phyloP scores from a whole-genome alignment of 1,284 basidiomycete species.

The Singerocomus inundabilis region DNA sequence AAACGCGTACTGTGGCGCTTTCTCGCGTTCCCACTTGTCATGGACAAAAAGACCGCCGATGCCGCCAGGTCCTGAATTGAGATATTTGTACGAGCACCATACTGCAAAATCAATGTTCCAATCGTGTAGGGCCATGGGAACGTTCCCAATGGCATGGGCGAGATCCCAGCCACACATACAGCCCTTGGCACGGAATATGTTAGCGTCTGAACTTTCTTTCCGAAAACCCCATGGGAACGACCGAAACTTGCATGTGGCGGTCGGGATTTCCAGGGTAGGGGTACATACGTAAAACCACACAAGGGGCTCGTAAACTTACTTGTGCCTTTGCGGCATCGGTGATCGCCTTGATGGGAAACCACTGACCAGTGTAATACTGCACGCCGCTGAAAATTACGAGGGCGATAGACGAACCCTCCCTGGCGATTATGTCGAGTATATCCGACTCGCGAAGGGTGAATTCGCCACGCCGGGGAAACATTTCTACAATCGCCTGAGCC shows the following conservation, averaged over 20 bases:
- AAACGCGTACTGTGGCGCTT: constrained; percentile 54
- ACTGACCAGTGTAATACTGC: constrained; percentile 98
- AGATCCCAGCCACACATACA: constrained; percentile 95
- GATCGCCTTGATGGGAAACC: constrained; percentile 84
- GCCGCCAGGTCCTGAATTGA: constrained; percentile 93
- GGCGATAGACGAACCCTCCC: constrained; percentile 75
- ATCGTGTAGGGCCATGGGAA: constrained; percentile 84
- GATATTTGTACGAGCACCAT: constrained; percentile 98
- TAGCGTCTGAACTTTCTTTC: constrained; percentile 12
- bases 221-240: constrained; percentile 9
- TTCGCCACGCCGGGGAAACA: constrained; percentile 81
- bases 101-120: constrained; percentile 97
- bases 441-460: constrained; percentile 88
- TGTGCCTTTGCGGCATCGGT: constrained; percentile 81
- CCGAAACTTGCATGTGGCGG: constrained; percentile 3
- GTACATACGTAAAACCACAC: constrained; percentile 30
- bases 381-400: constrained; percentile 89
- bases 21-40: constrained; percentile 68
- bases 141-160: constrained; percentile 94
- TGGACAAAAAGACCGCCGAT: constrained; percentile 94
- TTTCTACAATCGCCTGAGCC: constrained; percentile 70
- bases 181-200: constrained; percentile 51
- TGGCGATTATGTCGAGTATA: constrained; percentile 75
- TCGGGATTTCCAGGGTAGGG: constrained; percentile 7
- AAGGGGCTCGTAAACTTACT: constrained; percentile 43